Conservation (phyloP, 129 eudicot genomes). For the Tagetes erecta region DNA sequence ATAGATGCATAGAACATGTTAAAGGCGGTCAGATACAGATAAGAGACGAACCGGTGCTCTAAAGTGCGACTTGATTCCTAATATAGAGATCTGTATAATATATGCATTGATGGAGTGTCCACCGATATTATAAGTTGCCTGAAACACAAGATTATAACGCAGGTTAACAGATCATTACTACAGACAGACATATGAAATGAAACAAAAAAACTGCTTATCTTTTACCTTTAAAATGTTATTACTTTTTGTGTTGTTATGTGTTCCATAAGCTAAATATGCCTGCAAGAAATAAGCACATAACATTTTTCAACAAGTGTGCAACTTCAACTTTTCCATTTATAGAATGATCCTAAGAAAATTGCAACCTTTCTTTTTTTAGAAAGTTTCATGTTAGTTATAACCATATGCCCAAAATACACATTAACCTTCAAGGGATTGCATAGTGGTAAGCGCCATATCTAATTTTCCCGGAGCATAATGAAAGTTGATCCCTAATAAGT, state of each 20-base stretch:
- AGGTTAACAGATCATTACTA: constrained; percentile 12
- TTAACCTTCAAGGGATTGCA: background rate
- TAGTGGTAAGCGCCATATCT: too few species aligned
- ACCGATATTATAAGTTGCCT: constrained; percentile 84
- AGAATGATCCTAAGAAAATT: background rate
- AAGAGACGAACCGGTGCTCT: constrained; percentile 63
- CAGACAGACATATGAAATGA: constrained; percentile 12
- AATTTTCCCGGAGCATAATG: too few species aligned
- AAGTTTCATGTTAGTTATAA: background rate
- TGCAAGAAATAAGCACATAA: constrained; percentile 39
- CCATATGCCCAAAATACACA: background rate
- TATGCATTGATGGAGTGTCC: constrained; percentile 74
- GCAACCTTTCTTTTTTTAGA: background rate
- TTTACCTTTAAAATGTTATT: constrained; percentile 63
- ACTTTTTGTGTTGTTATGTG: constrained; percentile 54
- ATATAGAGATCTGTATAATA: constrained; percentile 66
- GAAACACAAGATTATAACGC: constrained; percentile 21
- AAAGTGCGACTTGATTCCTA: constrained; percentile 76
- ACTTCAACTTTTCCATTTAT: background rate
- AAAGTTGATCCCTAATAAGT: background rate
- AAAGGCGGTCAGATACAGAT: constrained; percentile 5
- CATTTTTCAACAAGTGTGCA: constrained; percentile 10
- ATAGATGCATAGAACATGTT: background rate
- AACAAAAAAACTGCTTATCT: background rate
- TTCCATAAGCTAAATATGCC: constrained; percentile 85